Base-by-base conservation (phyloP, 108 stramenopile species). In the Nitzschia sp. region DNA sequence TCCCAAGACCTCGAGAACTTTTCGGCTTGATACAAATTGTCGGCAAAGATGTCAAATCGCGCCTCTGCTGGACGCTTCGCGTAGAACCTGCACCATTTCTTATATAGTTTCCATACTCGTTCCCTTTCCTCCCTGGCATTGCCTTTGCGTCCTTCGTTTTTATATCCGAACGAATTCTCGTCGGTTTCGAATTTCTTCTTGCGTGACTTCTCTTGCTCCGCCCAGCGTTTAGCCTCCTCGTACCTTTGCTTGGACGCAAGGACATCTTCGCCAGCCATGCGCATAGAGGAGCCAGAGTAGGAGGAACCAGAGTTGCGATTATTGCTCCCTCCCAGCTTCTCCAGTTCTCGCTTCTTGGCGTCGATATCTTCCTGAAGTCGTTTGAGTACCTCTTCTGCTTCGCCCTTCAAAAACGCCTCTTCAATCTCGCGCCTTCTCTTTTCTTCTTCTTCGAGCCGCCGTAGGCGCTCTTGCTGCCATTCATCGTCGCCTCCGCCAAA, bases 201-300 rank as follows among this genome's bases (percentile, higher is more conserved):
- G 17, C 38, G 38, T 13, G 49, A 51, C 18, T 9, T 19, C 21
- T 51, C 49, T 51, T 51, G 18, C 4, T 9, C 49, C 21, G 49
- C 49, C 49, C 49, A 51, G 19, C 49, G 49, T 19, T 23, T 51
- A 19, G 49, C 49, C n/a, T 51, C 17, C 5, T 51, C 49, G 4
- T 9, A 51, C 21, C 49, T 23, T 51, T 19, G 49, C 21, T 51
- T 9, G 17, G 49, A 4, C 8, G 49, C 13, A 21, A 4, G 49
- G 4, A 51, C 49, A 51, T 51, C 49, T 19, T 51, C 49, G 11
- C 49, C 49, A 21, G 49, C 49, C 49, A 51, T 51, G 17, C 49
- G 49, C 49, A 51, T 21, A 4, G 49, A 51, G 4, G 49, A 51
- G 13, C 49, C 49, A 11, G 11, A 8, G 11, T 8, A n/a, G n/a